Evolutionary conservation across 148 eudicot genomes (phyloP).

Genomic region (Amaranthus hypochondriacus): DNA sequence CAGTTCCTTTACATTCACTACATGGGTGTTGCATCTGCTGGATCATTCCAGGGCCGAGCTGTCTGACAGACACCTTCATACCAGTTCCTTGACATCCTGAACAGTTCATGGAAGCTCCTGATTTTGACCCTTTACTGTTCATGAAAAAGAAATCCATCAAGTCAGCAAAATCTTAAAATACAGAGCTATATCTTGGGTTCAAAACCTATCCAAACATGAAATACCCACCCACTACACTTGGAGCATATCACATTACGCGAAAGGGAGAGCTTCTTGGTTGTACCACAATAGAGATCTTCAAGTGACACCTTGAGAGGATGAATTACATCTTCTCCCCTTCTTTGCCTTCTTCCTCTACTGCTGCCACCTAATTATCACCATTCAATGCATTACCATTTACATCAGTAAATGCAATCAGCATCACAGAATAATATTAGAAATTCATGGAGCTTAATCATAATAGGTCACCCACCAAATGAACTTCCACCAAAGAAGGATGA

Average conservation of each 20-base stretch:
- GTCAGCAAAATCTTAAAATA: neutral
- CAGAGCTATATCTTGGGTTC: no score
- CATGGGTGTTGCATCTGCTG: constrained; percentile 80
- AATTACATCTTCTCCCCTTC: constrained; percentile 69
- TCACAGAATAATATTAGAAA: no score
- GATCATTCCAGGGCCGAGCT: constrained; percentile 61
- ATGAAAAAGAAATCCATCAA: neutral
- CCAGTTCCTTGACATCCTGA: constrained; percentile 66
- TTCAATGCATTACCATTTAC: neutral
- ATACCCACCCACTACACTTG: constrained; percentile 44
- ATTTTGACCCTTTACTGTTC: constrained; percentile 61
- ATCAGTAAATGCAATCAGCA: no score
- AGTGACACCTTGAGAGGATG: constrained; percentile 71
- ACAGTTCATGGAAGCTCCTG: constrained; percentile 68
- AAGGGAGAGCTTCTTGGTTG: constrained; percentile 60
- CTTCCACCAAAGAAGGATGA: constrained; percentile 56
- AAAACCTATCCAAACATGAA: neutral
- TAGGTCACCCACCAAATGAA: constrained; percentile 36
- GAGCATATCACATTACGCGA: constrained; percentile 55
- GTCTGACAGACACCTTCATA: constrained; percentile 65
- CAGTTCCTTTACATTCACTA: constrained; percentile 72
- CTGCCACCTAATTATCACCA: constrained; percentile 35
- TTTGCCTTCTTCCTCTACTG: constrained; percentile 63
- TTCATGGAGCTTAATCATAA: neutral
- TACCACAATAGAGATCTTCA: constrained; percentile 62